Evolutionary conservation across 345 rosid species (phyloP).

Genomic region (Psidium friedrichsthalianum): DNA sequence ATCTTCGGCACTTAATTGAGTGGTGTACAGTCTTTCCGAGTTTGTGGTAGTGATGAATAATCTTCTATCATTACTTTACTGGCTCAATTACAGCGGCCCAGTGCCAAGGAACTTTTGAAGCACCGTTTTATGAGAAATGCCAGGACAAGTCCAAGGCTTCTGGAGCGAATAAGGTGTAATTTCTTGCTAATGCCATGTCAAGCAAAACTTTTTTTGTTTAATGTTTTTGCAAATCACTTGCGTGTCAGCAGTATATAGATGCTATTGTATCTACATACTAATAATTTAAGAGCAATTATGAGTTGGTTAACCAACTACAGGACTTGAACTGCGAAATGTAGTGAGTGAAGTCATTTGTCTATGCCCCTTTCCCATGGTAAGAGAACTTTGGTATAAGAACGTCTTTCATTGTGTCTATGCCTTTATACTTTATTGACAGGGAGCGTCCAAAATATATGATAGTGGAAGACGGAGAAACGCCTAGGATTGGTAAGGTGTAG

Average conservation of each 20-base stretch:
- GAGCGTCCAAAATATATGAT: constrained; percentile 84
- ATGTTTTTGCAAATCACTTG: not conserved
- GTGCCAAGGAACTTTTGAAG: constrained; percentile 93
- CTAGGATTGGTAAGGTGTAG: constrained; percentile 32
- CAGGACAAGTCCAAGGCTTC: constrained; percentile 81
- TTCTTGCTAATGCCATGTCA: not conserved
- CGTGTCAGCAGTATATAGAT: not conserved
- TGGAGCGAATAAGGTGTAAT: constrained; percentile 86
- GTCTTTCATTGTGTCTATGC: not conserved
- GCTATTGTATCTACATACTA: not conserved
- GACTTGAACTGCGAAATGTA: not conserved
- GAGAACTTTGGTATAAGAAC: not conserved
- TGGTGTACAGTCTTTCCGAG: not conserved
- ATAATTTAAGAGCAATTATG: not conserved
- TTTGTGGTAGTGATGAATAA: not conserved
- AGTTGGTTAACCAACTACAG: not conserved
- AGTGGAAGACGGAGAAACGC: constrained; percentile 53
- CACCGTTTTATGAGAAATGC: constrained; percentile 80
- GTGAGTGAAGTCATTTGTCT: not conserved
- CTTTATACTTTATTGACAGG: constrained; percentile 23
- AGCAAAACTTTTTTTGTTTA: not conserved
- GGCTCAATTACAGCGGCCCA: constrained; percentile 64
- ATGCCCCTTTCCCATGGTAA: not conserved
- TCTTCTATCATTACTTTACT: not conserved
- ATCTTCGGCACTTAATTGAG: not conserved